Evolutionary conservation across 106 monocot species (phyloP).

Genomic region (Dioscorea zingiberensis): DNA sequence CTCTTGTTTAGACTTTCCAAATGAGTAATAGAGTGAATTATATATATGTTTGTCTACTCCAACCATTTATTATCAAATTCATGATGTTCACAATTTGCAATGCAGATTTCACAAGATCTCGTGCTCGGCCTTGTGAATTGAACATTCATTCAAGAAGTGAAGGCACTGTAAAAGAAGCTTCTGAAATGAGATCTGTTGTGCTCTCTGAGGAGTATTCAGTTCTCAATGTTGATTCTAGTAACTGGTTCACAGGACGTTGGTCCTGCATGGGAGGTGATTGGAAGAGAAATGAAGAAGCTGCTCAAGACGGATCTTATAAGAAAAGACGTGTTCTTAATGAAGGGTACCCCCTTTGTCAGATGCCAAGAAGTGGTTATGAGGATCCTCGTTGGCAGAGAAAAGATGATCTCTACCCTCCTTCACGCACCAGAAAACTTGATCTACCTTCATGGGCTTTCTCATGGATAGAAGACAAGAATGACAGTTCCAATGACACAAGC

Average conservation of each 20-base stretch:
- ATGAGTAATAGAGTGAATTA: no score
- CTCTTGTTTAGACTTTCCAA: no score
- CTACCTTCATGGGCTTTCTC: conserved; percentile 84
- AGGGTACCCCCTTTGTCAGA: conserved; percentile 80
- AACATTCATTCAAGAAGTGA: conserved; percentile 34
- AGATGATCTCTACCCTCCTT: conserved; percentile 66
- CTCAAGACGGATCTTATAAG: conserved; percentile 57
- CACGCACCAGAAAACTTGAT: conserved; percentile 57
- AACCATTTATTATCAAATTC: no score
- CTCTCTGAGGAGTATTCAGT: conserved; percentile 25
- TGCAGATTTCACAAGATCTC: conserved; percentile 60
- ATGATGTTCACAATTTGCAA: no score
- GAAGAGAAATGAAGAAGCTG: conserved; percentile 87
- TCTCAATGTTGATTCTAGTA: conserved; percentile 25
- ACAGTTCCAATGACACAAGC: conserved; percentile 40
- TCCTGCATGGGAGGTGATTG: conserved; percentile 97
- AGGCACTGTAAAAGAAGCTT: conserved; percentile 30
- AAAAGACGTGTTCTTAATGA: conserved; percentile 78
- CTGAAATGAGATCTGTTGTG: conserved; percentile 26
- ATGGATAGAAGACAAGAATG: conserved; percentile 63
- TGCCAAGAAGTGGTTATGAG: conserved; percentile 65
- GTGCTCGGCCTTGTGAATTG: conserved; percentile 20
- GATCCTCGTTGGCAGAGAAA: conserved; percentile 72
- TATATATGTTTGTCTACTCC: no score
- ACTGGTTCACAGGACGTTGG: conserved; percentile 75